Evolutionary conservation across 148 eudicot genomes (phyloP).

Genomic region (Fallopia convolvulus): DNA sequence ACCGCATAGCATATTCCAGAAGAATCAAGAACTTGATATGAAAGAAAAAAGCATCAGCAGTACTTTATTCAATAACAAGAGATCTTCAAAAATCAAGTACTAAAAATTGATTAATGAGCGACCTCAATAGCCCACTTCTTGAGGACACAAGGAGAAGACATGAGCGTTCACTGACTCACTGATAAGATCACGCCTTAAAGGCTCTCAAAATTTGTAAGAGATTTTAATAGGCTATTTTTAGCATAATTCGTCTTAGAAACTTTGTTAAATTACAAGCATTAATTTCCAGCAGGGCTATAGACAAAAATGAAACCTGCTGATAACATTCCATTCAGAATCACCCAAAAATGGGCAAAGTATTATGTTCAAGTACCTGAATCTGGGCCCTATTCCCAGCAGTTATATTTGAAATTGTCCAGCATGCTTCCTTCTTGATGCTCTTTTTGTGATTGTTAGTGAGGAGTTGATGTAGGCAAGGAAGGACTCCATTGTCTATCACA

Average conservation of each 20-base stretch:
- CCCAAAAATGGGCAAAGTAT: not conserved
- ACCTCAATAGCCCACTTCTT: slow-evolving; percentile 2
- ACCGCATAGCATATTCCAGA: not conserved
- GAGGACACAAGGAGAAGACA: not conserved
- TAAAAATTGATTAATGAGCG: not conserved
- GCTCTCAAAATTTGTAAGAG: not conserved
- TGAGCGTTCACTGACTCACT: not conserved
- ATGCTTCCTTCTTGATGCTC: slow-evolving; percentile 79
- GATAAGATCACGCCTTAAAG: not conserved
- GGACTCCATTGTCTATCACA: slow-evolving; percentile 63
- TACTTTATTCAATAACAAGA: not conserved
- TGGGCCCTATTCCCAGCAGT: slow-evolving; percentile 74
- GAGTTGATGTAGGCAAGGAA: slow-evolving; percentile 57
- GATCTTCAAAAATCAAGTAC: not conserved
- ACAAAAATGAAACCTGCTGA: not conserved
- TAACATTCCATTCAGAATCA: not conserved
- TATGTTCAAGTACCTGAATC: slow-evolving; percentile 51
- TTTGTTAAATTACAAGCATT: not conserved
- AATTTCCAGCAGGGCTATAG: not conserved
- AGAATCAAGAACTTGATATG: not conserved
- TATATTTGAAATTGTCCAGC: slow-evolving; percentile 84
- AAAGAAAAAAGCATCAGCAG: not conserved
- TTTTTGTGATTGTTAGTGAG: slow-evolving; percentile 62
- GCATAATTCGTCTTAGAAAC: not conserved
- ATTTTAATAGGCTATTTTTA: not conserved